Evolutionary conservation across 306 rosid genomes (phyloP).

Genomic region (Dalbergia cochinchinensis): DNA sequence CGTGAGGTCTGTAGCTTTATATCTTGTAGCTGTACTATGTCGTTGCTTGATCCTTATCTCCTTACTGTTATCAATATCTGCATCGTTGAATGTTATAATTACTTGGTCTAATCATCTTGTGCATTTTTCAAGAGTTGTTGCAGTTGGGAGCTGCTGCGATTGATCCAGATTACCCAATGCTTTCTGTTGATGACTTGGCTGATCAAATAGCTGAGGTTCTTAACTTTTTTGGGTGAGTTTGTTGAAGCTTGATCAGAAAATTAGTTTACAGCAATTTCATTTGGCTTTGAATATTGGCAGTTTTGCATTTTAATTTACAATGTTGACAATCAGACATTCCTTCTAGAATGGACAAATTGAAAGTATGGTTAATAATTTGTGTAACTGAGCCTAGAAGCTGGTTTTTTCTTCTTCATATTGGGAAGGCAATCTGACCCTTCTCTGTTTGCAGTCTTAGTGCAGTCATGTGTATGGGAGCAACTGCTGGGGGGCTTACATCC

Average conservation of each 20-base stretch:
- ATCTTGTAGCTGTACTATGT: slow-evolving; percentile 40
- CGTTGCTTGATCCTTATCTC: slow-evolving; percentile 38
- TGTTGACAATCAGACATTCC: slow-evolving; percentile 31
- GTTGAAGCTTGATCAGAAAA: slow-evolving; percentile 33
- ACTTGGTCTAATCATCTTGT: slow-evolving; percentile 58
- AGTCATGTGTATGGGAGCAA: slow-evolving; percentile 97
- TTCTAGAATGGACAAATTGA: slow-evolving; percentile 35
- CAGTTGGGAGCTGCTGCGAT: slow-evolving; percentile 93
- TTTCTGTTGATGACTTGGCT: slow-evolving; percentile 91
- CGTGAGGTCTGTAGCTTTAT: slow-evolving; percentile 84
- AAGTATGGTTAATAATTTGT: slow-evolving; percentile 35
- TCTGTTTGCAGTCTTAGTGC: slow-evolving; percentile 70
- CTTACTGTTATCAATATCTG: slow-evolving; percentile 20
- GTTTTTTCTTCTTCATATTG: slow-evolving; percentile 11
- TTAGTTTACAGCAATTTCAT: slow-evolving; percentile 2
- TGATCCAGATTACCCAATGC: slow-evolving; percentile 64
- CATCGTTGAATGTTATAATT: slow-evolving; percentile 41
- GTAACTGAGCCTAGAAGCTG: slow-evolving; percentile 30
- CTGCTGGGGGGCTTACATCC: slow-evolving; percentile 99
- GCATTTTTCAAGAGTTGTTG: slow-evolving; percentile 76
- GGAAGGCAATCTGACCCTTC: slow-evolving; percentile 47
- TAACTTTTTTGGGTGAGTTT: slow-evolving; percentile 80
- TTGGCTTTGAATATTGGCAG: slow-evolving; percentile 17
- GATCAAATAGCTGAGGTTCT: slow-evolving; percentile 97
- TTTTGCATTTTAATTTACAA: slow-evolving; percentile 6